Evolutionary conservation across 768 basidiomycete genomes (phyloP), one percentile per base, ranked within the genome.

Genomic region (Panus rudis): DNA sequence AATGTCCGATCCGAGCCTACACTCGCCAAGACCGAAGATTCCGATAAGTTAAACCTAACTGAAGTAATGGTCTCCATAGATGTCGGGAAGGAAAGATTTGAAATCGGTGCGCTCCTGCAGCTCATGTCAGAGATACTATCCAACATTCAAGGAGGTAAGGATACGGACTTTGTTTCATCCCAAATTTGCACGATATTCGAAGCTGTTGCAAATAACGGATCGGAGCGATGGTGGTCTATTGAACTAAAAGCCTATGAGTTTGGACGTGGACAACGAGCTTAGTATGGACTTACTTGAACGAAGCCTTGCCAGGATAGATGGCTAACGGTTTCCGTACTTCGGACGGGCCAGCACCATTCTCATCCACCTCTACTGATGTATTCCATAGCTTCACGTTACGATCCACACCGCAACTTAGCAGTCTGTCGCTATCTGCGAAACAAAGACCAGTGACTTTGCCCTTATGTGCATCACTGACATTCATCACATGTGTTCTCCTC

Each of bases 1-100:
- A 98, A 92, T 23, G 93, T 93, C 43, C 96, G 76, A 60, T 99
- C 96, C 35, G 88, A 88, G 25, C 96, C 94, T 46, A 92, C 80
- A 58, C 87, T 89, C 2, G 93, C 94, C n/a, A 99, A 76, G 1
- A 98, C 85, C 25, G 89, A 92, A 14, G 89, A 76, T 67, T 99
- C 96, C 43, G 87, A 87, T 54, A 88, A 79, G 61, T 98, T 98
- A 71, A 98, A 99, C 32, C 84, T 79, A 30, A 98, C 82, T 30
- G 79, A 74, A 7, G 83, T 81, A 32, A 98, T 80, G 0, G 91
- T 93, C 70, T 98, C 94, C 6, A 82, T 80, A 19, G 89, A 83
- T 19, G 80, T 84, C 6, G 89, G 81, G 60, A 92, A 93, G 2
- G 84, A 84, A 44, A 96, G 73, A 46, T 92, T 87, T 14, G 88